Conservation (phyloP, 1,284 basidiomycete species). For the Rhodotorula sp. region DNA sequence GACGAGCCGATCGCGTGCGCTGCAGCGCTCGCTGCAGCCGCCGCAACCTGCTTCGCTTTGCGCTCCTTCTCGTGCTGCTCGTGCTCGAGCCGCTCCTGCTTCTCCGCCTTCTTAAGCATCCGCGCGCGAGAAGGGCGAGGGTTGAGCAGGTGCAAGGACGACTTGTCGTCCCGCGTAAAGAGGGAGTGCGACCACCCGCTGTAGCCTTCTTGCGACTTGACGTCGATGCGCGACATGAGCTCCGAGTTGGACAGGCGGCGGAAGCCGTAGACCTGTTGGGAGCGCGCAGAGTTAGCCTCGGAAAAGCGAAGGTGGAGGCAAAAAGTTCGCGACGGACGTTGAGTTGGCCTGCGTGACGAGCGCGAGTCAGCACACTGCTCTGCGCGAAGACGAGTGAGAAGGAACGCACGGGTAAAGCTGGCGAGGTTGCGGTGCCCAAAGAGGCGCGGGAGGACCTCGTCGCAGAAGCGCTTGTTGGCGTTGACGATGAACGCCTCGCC, state of each 20-base stretch:
- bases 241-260: constrained; percentile 17
- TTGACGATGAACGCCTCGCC: constrained; percentile 31
- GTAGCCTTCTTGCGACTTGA: constrained; percentile 7
- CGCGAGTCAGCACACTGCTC: background rate
- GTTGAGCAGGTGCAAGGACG: constrained; percentile 9
- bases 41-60: too few species aligned
- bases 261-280: constrained; percentile 31
- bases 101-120: constrained; percentile 15
- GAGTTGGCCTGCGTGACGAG: constrained; percentile 20
- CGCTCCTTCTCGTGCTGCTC: background rate
- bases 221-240: constrained; percentile 13
- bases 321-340: constrained; percentile 3
- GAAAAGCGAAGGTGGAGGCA: background rate
- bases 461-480: constrained; percentile 13
- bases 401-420: constrained; percentile 29
- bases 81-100: constrained; percentile 8
- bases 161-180: constrained; percentile 14
- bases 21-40: too few species aligned
- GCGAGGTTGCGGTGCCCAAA: constrained; percentile 29
- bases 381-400: background rate
- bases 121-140: constrained; percentile 28
- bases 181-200: constrained; percentile 25
- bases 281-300: background rate
- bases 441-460: constrained; percentile 19
- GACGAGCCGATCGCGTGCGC: too few species aligned